Evolutionary conservation across 495 filamentous ascomycete species (phyloP), one percentile per base, ranked within the genome.

Genomic region (Chlorociboria aeruginascens): DNA sequence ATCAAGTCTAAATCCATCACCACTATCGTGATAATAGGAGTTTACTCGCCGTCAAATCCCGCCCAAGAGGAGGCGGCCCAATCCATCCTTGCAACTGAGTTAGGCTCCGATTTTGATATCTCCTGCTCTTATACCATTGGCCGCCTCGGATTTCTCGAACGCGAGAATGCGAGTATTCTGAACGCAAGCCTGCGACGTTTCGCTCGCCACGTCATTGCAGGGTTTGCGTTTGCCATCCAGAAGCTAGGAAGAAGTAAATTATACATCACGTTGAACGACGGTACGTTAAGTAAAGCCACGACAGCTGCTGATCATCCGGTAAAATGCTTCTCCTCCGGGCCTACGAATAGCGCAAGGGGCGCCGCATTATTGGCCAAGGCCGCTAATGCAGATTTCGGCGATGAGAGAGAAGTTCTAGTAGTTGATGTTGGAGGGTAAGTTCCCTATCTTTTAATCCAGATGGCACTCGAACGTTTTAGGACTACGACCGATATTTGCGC

Each of bases 401-500:
- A 62, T 67, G 48, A 67, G 8, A 34, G 37, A 34, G 55, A 58
- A 40, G 60, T 71, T 32, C 62, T 73, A 52, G 68, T 73, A 0
- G 64, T 73, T 11, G 69, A 73, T 49, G 64, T 76, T 43, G 74
- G 74, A 32, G 74, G 55, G 54, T 57, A 48, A 45, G 51, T 17
- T 17, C 7, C 30, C 3, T 41, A 11, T 13, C n/a, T 0, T 32
- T n/a, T 35, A 14, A 20, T 16, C 6, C 0, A 9, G 13, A 34
- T 16, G 8, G 17, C 13, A 13, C 45, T 56, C 14, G 53, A 39
- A 39, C 34, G 13, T 46, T 41, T 11, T 11, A 74, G 74, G 3
- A 78, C 74, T 0, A 78, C 74, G 9, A 76, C 70, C 4, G 74
- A 78, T 54, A 65, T 76, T 6, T 69, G 72, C 32, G 66, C 69